Evolutionary conservation across 1,139 yeast species (phyloP), one percentile per base, ranked within the genome.

Genomic region (Lodderomyces parapsilosis): DNA sequence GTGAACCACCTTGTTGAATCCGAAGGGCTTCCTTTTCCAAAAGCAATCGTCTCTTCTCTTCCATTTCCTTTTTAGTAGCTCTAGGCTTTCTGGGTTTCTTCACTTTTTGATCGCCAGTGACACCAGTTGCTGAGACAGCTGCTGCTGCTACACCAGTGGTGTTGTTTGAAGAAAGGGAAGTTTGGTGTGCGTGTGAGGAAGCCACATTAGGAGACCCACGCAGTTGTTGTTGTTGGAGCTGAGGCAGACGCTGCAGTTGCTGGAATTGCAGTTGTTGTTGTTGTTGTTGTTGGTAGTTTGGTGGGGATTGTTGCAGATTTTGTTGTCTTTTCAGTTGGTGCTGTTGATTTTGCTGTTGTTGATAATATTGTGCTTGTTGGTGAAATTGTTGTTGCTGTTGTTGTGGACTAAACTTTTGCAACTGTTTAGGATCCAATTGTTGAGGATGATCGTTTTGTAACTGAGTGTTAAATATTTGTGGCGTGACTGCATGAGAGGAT

Each of bases 21-120:
- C 41, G 34, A 7, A 38, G 25, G 24, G 39, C 39, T 35, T 40
- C 43, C 34, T 47, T 40, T 33, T 47, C 46, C 35, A 40, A 43
- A 5, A 47, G 38, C 28, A 43, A 41, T 40, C 45, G 43, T 41
- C 46, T 39, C 32, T 43, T 43, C 27, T 43, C 46, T 14, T 43
- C 46, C 46, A 43, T 43, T 14, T 47, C 49, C 33, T 47, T 47
- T 33, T 48, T 48, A 10, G 51, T 48, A 18, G 49, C 46, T 36
- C 51, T 44, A 36, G 44, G 47, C 36, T 48, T 47, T 45, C 78
- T 57, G 47, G 67, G 68, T 51, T 68, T 66, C 55, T 69, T 71
- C 50, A 60, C 42, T 46, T 38, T 25, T 38, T 36, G 43, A 11
- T 31, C 40, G 34, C 30, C 30, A 37, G 23, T 32, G 42, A 10